Evolutionary conservation across 331 rosid genomes (phyloP).

Genomic region (Saraca asoca): DNA sequence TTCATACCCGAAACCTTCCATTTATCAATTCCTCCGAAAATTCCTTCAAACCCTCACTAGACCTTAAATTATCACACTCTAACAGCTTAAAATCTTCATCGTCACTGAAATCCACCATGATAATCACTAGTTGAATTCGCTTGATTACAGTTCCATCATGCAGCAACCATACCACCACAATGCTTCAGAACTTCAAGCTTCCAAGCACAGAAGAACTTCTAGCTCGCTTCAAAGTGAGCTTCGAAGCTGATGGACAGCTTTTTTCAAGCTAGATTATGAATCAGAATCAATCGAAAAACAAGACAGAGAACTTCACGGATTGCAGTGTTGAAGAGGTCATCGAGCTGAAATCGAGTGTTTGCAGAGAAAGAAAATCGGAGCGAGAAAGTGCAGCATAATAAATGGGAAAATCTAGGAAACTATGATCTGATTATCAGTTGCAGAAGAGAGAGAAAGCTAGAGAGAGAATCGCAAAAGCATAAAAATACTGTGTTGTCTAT

Average conservation of each 20-base stretch:
- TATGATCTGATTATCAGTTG: slow-evolving; percentile 73
- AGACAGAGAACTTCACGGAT: slow-evolving; percentile 30
- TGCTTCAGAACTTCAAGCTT: slow-evolving; percentile 34
- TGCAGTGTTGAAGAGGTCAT: slow-evolving; percentile 43
- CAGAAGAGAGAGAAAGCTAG: slow-evolving; percentile 53
- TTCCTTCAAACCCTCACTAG: slow-evolving; percentile 42
- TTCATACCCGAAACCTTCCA: slow-evolving; percentile 71
- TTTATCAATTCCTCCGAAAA: slow-evolving; percentile 50
- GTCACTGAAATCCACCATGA: slow-evolving; percentile 60
- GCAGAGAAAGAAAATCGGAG: slow-evolving; percentile 46
- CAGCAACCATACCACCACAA: slow-evolving; percentile 31
- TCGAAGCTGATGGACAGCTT: slow-evolving; percentile 17
- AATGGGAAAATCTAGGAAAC: slow-evolving; percentile 60
- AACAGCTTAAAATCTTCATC: slow-evolving; percentile 45
- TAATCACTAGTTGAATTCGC: slow-evolving; percentile 33
- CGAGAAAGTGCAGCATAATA: slow-evolving; percentile 53
- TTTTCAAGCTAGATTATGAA: slow-evolving; percentile 34
- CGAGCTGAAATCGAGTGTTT: slow-evolving; percentile 35
- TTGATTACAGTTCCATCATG: slow-evolving; percentile 39
- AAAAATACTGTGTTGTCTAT: slow-evolving; percentile 39
- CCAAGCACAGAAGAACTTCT: slow-evolving; percentile 1
- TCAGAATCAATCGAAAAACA: slow-evolving; percentile 44
- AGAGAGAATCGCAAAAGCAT: slow-evolving; percentile 43
- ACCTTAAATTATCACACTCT: slow-evolving; percentile 44
- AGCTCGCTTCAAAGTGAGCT: slow-evolving; percentile 20